Evolutionary conservation across 2,329 filamentous ascomycete species (phyloP).

Genomic region (Paecilomyces formosus): DNA sequence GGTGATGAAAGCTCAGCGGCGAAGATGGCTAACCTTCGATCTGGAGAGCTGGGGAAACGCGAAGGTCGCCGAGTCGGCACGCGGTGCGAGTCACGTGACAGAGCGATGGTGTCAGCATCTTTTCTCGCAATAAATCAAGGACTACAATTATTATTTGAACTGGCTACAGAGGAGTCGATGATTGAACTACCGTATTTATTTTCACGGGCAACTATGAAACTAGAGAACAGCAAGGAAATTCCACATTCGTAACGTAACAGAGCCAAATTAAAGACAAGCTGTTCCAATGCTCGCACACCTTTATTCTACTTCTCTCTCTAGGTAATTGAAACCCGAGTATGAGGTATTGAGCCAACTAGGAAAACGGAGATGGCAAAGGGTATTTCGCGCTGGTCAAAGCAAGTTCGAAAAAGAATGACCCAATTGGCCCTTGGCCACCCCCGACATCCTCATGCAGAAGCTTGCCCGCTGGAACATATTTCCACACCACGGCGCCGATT

Average conservation of each 20-base stretch:
- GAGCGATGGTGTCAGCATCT: neutral
- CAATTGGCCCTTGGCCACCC: neutral
- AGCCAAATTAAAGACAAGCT: conserved; percentile 15
- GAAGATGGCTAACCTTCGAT: conserved; percentile 1
- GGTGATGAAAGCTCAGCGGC: conserved; percentile 7
- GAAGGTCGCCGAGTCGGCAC: conserved; percentile 11
- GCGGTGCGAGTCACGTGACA: conserved; percentile 9
- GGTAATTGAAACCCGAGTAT: conserved; percentile 12
- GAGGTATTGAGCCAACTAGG: neutral
- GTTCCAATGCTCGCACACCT: conserved; percentile 19
- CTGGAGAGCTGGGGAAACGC: conserved; percentile 11
- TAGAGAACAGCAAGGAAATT: conserved; percentile 14
- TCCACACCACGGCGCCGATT: conserved; percentile 1
- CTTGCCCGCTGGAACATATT: neutral
- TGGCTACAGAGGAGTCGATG: neutral
- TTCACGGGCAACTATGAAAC: conserved; percentile 22
- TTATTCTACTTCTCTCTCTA: conserved; percentile 23
- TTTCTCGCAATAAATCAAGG: too few species aligned
- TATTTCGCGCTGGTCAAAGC: neutral
- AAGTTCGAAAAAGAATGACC: neutral
- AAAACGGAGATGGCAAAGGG: neutral
- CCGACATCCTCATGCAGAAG: conserved; percentile 1
- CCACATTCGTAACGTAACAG: conserved; percentile 22
- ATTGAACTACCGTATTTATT: conserved; percentile 20
- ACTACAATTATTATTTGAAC: too few species aligned